Base-by-base conservation (phyloP, 352 stramenopile species). In the Globisporangium carolinianum region DNA sequence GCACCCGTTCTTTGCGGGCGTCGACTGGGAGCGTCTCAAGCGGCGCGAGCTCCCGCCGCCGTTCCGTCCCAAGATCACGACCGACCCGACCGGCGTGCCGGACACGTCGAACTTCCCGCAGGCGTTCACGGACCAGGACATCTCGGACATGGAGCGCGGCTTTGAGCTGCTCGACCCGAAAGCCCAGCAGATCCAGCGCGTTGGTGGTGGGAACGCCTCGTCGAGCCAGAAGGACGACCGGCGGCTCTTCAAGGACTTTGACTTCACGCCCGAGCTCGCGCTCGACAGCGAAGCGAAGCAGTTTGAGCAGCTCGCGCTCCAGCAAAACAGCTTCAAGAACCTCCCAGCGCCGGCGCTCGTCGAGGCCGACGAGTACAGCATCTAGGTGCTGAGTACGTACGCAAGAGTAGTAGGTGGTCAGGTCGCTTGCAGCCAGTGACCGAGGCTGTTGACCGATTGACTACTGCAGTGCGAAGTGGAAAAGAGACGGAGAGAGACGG, bases 61-160 rank as follows among this genome's bases (percentile, higher is more conserved):
- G 10, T 97, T 96, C 71, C 74, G 75, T 46, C 89, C 89, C 0
- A 91, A 95, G 67, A 91, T 91, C 38, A 86, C 63, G 47, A 66
- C 72, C 43, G 83, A 94, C 47, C 76, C 79, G 12, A 75, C 79
- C 15, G 83, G 79, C 39, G 68, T 90, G 37, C 83, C 83, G 0
- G 83, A 94, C 55, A 94, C 83, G 49, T 91, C 78, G 36, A 94
- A 94, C 72, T 94, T 94, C 69, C 83, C 83, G 24, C 78, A 91
- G 53, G 75, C 83, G 10, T 94, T 94, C 51, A 94, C 83, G 47
- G 83, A 90, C 17, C 83, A 94, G 60, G 81, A 94, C 50, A 94
- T 94, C 57, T 91, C 83, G 18, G 83, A 94, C 51, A 91, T 91
- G 54, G 83, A 94, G 68, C 79, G 80, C 42, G 83, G 83, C 0